phyloP scores from a whole-genome alignment of 257 asterid species.

The Salvia splendens region DNA sequence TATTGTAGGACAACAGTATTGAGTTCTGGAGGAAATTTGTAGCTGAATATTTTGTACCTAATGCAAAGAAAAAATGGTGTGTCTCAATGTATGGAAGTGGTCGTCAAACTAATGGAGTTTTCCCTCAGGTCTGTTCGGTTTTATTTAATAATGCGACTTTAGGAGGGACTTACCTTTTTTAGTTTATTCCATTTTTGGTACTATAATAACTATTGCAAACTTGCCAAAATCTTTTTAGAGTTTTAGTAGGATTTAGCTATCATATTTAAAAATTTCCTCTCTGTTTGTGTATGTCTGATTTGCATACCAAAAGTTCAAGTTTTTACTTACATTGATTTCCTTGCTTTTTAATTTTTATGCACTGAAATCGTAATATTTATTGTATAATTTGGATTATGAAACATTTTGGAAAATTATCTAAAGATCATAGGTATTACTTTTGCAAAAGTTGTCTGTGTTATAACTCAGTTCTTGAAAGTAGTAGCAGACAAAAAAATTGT shows the following conservation, averaged over 20 bases:
- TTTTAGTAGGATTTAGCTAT: constrained; percentile 1
- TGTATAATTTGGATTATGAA: not conserved
- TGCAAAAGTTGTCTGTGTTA: not conserved
- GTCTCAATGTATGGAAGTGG: constrained; percentile 97
- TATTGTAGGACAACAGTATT: constrained; percentile 78
- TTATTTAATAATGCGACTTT: constrained; percentile 18
- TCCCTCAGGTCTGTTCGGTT: constrained; percentile 78
- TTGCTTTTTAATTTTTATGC: constrained; percentile 2
- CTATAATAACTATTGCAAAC: constrained; percentile 7
- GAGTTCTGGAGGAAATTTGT: constrained; percentile 95
- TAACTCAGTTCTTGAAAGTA: constrained; percentile 3
- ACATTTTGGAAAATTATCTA: not conserved
- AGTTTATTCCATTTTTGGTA: constrained; percentile 29
- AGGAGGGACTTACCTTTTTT: constrained; percentile 20
- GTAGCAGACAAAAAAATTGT: not conserved
- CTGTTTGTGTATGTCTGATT: constrained; percentile 1
- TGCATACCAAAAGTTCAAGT: not conserved
- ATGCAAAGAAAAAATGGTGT: constrained; percentile 97
- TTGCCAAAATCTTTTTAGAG: constrained; percentile 7
- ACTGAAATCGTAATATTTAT: constrained; percentile 2
- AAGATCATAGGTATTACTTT: not conserved
- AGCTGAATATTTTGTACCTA: constrained; percentile 81
- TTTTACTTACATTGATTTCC: constrained; percentile 12
- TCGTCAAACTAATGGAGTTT: constrained; percentile 91
- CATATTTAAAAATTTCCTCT: not conserved